Evolutionary conservation across 2,329 filamentous ascomycete genomes (phyloP).

Genomic region (Leptographium galeiforme): DNA sequence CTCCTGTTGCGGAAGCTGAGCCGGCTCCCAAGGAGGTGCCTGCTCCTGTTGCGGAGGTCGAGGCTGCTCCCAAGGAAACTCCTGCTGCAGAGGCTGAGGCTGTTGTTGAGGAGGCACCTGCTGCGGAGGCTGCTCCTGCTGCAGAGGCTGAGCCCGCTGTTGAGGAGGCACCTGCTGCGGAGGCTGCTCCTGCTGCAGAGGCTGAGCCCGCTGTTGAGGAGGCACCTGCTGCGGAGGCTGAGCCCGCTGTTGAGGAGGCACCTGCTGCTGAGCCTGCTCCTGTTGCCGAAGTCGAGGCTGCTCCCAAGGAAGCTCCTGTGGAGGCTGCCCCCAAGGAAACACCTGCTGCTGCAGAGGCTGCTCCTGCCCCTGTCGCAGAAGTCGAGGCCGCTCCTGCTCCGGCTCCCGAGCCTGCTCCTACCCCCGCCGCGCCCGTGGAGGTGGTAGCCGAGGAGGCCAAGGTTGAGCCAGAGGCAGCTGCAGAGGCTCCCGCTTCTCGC

Average conservation of each 20-base stretch:
- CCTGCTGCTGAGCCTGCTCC: too few species aligned
- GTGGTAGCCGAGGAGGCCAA: background rate
- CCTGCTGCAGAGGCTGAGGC: background rate
- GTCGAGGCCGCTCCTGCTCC: background rate
- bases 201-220: background rate
- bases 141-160: background rate
- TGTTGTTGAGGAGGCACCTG: background rate
- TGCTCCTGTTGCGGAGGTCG: background rate
- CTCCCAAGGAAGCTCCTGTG: background rate
- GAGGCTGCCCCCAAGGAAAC: background rate
- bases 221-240: background rate
- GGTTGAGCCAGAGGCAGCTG: background rate
- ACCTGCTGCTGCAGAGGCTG: background rate
- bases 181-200: too few species aligned
- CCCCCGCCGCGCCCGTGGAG: background rate
- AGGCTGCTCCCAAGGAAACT: background rate
- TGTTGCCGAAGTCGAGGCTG: background rate
- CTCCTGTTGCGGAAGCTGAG: too few species aligned
- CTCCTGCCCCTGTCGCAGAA: background rate
- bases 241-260: too few species aligned
- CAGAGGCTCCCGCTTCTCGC: background rate
- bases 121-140: background rate
- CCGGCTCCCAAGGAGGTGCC: too few species aligned
- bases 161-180: background rate
- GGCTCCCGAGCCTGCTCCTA: background rate